Evolutionary conservation across 768 basidiomycete genomes (phyloP).

Genomic region (Favolaschia claudopus): DNA sequence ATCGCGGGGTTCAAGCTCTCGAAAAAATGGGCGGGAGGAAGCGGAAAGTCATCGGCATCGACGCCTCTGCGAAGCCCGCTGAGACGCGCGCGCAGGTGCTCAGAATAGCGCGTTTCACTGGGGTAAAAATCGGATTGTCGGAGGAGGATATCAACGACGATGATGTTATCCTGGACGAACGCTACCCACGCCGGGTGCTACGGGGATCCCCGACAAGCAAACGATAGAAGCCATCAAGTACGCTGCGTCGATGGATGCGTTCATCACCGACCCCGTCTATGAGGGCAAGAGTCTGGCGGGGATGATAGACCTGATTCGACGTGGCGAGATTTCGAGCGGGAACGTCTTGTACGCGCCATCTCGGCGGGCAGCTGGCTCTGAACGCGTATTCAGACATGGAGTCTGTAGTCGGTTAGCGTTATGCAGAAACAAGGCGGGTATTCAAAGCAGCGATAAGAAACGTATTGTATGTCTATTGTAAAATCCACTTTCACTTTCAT

Average conservation of each 20-base stretch:
- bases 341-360: constrained; percentile 33
- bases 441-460: neutral
- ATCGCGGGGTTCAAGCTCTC: constrained; percentile 33
- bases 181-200: constrained; percentile 33
- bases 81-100: constrained; percentile 31
- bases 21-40: constrained; percentile 14
- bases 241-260: constrained; percentile 33
- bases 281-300: constrained; percentile 36
- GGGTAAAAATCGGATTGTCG: constrained; percentile 23
- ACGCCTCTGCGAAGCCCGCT: constrained; percentile 29
- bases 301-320: constrained; percentile 31
- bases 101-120: constrained; percentile 29
- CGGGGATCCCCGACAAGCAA: constrained; percentile 32
- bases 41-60: constrained; percentile 31
- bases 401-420: constrained; percentile 3
- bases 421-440: too few relatives aligned
- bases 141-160: constrained; percentile 29
- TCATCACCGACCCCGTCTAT: constrained; percentile 36
- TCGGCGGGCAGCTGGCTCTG: constrained; percentile 31
- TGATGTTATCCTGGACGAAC: constrained; percentile 31
- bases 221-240: constrained; percentile 34
- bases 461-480: too few relatives aligned
- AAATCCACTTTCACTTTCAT: too few relatives aligned
- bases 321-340: constrained; percentile 23
- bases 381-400: constrained; percentile 32